A percentile compares a stretch with the other conserved stretches of the same genome.
Evolutionary conservation across 345 rosid genomes (phyloP).

Genomic region (Lepidium africanum): DNA sequence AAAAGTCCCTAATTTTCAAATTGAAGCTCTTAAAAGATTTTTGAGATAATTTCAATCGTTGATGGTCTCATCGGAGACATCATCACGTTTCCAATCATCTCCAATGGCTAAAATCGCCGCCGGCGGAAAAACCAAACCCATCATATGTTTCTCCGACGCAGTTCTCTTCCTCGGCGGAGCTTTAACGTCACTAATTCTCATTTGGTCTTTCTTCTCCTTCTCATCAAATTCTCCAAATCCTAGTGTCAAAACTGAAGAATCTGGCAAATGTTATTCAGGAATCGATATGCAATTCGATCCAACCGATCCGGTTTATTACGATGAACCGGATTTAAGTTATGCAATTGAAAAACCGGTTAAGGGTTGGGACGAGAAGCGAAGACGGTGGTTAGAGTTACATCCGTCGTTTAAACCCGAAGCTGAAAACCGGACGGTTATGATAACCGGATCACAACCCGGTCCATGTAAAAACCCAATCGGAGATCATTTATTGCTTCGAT

Average conservation of each 20-base stretch:
- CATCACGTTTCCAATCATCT: conserved; percentile 11
- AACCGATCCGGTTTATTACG: conserved; percentile 56
- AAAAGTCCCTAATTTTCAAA: neutral
- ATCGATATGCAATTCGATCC: conserved; percentile 46
- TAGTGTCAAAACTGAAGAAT: neutral
- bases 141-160: conserved; percentile 33
- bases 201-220: conserved; percentile 64
- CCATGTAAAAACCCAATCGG: conserved; percentile 90
- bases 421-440: conserved; percentile 51
- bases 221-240: conserved; percentile 20
- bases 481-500: conserved; percentile 69
- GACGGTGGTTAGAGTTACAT: conserved; percentile 59
- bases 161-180: conserved; percentile 60
- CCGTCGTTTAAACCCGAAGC: conserved; percentile 62
- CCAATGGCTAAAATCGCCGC: conserved; percentile 36
- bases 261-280: conserved; percentile 12
- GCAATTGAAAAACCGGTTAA: conserved; percentile 49
- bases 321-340: conserved; percentile 62
- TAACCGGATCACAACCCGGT: conserved; percentile 78
- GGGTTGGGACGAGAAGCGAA: conserved; percentile 78
- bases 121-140: conserved; percentile 26
- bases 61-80: conserved; percentile 17
- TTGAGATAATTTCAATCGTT: neutral
- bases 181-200: conserved; percentile 47
- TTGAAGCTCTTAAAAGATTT: neutral